Base-by-base conservation (phyloP, 495 filamentous ascomycete species). In the Aspergillus egyptiacus region DNA sequence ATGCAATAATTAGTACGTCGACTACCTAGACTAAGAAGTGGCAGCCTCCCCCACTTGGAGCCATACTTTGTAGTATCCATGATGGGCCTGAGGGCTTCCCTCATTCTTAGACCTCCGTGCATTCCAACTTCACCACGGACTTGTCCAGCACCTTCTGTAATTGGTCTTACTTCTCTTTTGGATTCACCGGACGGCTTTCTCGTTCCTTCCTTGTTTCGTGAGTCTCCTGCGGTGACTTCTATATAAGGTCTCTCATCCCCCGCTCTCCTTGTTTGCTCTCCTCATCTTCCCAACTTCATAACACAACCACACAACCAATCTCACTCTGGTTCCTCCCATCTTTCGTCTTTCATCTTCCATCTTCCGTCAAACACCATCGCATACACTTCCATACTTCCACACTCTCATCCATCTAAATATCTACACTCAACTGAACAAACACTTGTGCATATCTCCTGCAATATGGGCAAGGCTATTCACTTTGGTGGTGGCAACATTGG, bases 401-500 rank as follows among this genome's bases (percentile, higher is more conserved):
- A 33, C 25, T 41, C 37, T 46, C 15, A 42, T 43, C 23, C 27
- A 14, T n/a, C n/a, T n/a, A n/a, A n/a, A n/a, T n/a, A n/a, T 20
- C 14, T 19, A 31, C 25, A 18, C n/a, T 19, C 10, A 7, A 11
- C 13, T 14, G 10, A 11, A 8, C 20, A 10, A 39, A 14, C 38
- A 40, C 34, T 22, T 13, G 24, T 53, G 17, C 40, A 33, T 36
- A 30, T 49, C 39, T 38, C 48, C 56, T 57, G 74, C 50, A 54
- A 83, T n/a, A n/a, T 82, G 79, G 70, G 65, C 41, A 88, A 86
- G 69, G 89, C 88, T 44, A 79, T 96, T 58, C 90, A 96, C 69
- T 96, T 96, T 58, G 90, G 90, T 49, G 89, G 89, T 61, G 90
- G 90, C 59, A 95, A 95, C 76, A 95, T 96, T 66, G 81, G 82